A percentile compares a stretch with the other conserved stretches of the same genome.
Evolutionary conservation across 1,284 basidiomycete species (phyloP).

Genomic region (Hortiboletus rubellus): DNA sequence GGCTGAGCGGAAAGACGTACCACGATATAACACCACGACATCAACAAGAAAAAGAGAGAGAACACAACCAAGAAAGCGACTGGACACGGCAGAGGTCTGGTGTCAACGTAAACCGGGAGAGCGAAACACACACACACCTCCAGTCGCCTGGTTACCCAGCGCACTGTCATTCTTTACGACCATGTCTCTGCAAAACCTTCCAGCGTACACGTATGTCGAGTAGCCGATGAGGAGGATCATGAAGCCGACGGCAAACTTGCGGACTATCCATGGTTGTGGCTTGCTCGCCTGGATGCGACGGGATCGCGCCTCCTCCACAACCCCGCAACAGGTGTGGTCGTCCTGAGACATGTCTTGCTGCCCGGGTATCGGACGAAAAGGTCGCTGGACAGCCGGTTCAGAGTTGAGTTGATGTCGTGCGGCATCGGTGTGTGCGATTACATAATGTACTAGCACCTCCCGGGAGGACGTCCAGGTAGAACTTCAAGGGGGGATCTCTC

Average conservation of each 20-base stretch:
- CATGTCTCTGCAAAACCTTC: slow-evolving; percentile 58
- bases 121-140: slow-evolving; percentile 45
- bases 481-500: no score
- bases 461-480: no score
- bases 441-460: slow-evolving; percentile 12
- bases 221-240: slow-evolving; percentile 45
- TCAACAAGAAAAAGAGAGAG: slow-evolving; percentile 49
- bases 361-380: not conserved
- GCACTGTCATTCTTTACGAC: slow-evolving; percentile 41
- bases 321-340: slow-evolving; percentile 27
- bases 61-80: slow-evolving; percentile 55
- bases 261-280: slow-evolving; percentile 50
- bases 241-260: slow-evolving; percentile 49
- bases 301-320: slow-evolving; percentile 23
- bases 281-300: slow-evolving; percentile 16
- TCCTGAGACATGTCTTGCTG: slow-evolving; percentile 19
- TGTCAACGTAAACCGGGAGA: not conserved
- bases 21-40: slow-evolving; percentile 57
- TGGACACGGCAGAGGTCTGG: slow-evolving; percentile 24
- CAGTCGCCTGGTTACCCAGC: slow-evolving; percentile 43
- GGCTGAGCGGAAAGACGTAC: slow-evolving; percentile 32
- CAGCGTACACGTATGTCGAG: slow-evolving; percentile 60
- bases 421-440: slow-evolving; percentile 20
- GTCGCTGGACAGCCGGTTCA: slow-evolving; percentile 1
- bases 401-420: slow-evolving; percentile 16